Evolutionary conservation across 2,329 filamentous ascomycete species (phyloP).

Genomic region (Aspergillus versicolor): DNA sequence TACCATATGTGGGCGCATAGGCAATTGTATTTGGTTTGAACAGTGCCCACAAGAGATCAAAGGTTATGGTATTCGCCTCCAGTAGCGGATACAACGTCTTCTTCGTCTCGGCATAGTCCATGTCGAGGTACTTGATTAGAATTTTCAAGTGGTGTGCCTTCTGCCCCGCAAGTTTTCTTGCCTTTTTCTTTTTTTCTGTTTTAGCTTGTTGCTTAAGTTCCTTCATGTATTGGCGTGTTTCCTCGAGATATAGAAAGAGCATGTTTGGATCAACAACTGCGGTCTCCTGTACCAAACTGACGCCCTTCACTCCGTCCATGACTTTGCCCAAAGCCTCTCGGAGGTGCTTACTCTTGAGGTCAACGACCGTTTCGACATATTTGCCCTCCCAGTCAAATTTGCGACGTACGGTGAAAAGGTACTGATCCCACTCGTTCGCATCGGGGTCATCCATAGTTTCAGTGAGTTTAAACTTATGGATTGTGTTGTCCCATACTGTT

Average conservation of each 20-base stretch:
- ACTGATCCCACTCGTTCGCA: slow-evolving; percentile 69
- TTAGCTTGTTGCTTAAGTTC: slow-evolving; percentile 64
- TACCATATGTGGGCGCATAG: slow-evolving; percentile 75
- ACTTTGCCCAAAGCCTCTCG: slow-evolving; percentile 69
- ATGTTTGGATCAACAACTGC: slow-evolving; percentile 72
- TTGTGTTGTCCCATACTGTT: slow-evolving; percentile 53
- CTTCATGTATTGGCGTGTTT: slow-evolving; percentile 65
- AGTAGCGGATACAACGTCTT: slow-evolving; percentile 79
- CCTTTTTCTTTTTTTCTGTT: slow-evolving; percentile 52
- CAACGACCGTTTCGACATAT: slow-evolving; percentile 70
- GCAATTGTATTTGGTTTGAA: slow-evolving; percentile 84
- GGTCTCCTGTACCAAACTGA: slow-evolving; percentile 77
- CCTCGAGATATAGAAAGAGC: slow-evolving; percentile 74
- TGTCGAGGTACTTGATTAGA: slow-evolving; percentile 73
- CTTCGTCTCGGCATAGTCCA: slow-evolving; percentile 75
- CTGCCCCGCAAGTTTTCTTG: slow-evolving; percentile 33
- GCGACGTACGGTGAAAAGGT: slow-evolving; percentile 78
- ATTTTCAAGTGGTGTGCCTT: slow-evolving; percentile 61
- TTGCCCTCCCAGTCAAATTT: slow-evolving; percentile 84
- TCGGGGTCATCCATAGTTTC: slow-evolving; percentile 65
- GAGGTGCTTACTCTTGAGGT: slow-evolving; percentile 80
- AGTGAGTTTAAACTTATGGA: slow-evolving; percentile 67
- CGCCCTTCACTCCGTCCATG: slow-evolving; percentile 73
- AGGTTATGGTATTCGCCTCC: slow-evolving; percentile 80
- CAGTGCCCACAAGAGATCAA: slow-evolving; percentile 82